These are phyloP conservation scores for Calamus simplicifolius DNA, from an alignment of 176 grass and related monocot species.

Conservation along the genomic window DNA sequence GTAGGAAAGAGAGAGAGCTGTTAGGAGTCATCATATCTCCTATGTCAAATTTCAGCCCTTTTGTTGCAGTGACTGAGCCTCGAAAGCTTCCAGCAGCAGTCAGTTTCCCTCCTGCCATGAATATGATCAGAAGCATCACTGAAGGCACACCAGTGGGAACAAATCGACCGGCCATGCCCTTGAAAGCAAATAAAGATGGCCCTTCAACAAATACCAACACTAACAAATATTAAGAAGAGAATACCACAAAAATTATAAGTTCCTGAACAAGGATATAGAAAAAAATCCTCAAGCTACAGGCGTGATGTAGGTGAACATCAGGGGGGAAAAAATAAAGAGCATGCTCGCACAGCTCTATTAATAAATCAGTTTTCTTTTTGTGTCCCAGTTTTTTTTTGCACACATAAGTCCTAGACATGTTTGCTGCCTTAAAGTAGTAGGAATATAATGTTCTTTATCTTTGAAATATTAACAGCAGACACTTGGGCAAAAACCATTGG, in stretches of 20 bases:
- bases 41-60: slow-evolving; percentile 89
- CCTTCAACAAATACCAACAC: slow-evolving; percentile 76
- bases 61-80: slow-evolving; percentile 74
- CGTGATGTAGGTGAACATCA: too few relatives aligned
- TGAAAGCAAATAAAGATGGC: slow-evolving; percentile 76
- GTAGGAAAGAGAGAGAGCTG: slow-evolving; percentile 50
- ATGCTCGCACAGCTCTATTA: too few relatives aligned
- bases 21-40: slow-evolving; percentile 80
- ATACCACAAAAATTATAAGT: neutral
- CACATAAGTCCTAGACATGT: too few relatives aligned
- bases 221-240: neutral
- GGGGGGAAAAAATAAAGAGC: too few relatives aligned
- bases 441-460: too few relatives aligned
- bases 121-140: slow-evolving; percentile 85
- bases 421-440: too few relatives aligned
- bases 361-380: too few relatives aligned
- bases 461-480: too few relatives aligned
- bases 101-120: slow-evolving; percentile 82
- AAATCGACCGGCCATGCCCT: slow-evolving; percentile 63
- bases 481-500: too few relatives aligned
- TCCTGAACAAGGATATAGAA: neutral
- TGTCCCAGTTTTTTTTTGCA: too few relatives aligned
- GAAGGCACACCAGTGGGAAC: slow-evolving; percentile 83
- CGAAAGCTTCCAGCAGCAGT: slow-evolving; percentile 77
- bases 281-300: neutral